Base-by-base conservation (phyloP, 2,329 filamentous ascomycete species). In the Talaromyces sp. region DNA sequence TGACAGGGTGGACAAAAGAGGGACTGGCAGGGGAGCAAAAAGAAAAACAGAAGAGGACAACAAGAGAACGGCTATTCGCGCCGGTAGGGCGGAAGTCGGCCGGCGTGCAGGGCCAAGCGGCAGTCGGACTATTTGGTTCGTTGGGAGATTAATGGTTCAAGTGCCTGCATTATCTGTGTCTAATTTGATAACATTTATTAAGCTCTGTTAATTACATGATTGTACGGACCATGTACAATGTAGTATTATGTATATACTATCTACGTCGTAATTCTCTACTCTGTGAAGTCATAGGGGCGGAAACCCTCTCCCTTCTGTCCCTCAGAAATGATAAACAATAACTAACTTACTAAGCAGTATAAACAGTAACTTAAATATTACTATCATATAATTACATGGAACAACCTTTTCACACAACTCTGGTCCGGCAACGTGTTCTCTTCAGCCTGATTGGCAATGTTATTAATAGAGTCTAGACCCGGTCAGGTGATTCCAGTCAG, bases 401-500 rank as follows among this genome's bases (percentile, higher is more conserved):
- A n/a, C n/a, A n/a, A n/a, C n/a, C n/a, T n/a, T n/a, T n/a, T n/a
- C n/a, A n/a, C n/a, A n/a, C 10, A 21, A 46, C 17, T 19, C n/a
- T 46, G 19, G 19, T 46, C 41, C 41, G 41, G 64, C 66, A 69
- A 69, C 67, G 67, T 69, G 67, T 69, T 69, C 67, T 68, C 64
- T 67, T 65, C 59, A 58, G 63, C 61, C 65, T 66, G 49, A 62
- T 52, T 19, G 17, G 50, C 35, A 13, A 27, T 63, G 58, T 68
- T 62, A 67, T 59, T 67, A 58, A 68, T 58, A 66, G 64, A 56
- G 53, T 62, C 49, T 51, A 13, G 49, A n/a, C 24, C 32, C 24
- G 49, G 49, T 51, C 49, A 51, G 49, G 49, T 51, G 49, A 51
- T 26, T 6, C 13, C 13, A 41, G 31, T 43, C 38, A 43, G 38